Conservation (phyloP, 2,329 filamentous ascomycete genomes). For the Septoria petroselini region DNA sequence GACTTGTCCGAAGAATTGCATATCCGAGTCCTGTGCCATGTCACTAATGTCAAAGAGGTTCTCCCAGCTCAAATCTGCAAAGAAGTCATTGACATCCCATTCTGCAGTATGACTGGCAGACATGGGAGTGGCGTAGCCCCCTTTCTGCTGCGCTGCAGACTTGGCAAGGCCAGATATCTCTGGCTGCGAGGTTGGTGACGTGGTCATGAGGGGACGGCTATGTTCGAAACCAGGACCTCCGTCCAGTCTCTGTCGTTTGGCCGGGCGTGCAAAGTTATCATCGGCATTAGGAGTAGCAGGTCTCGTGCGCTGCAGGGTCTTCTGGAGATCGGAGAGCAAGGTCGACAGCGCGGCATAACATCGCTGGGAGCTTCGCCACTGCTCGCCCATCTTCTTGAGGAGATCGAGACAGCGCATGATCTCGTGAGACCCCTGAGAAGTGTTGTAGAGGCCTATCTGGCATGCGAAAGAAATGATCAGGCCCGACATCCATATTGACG, state of each 20-base stretch:
- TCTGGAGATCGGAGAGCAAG: slow-evolving; percentile 24
- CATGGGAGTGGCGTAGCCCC: slow-evolving; percentile 14
- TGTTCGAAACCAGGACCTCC: slow-evolving; percentile 12
- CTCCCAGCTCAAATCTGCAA: slow-evolving; percentile 26
- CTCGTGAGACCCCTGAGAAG: slow-evolving; percentile 27
- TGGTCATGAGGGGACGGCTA: slow-evolving; percentile 7
- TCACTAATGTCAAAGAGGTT: slow-evolving; percentile 27
- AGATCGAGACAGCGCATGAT: slow-evolving; percentile 26
- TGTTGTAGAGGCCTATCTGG: slow-evolving; percentile 34
- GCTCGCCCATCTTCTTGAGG: slow-evolving; percentile 23
- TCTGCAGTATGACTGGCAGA: slow-evolving; percentile 5
- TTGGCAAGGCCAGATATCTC: slow-evolving; percentile 3
- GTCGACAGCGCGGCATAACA: slow-evolving; percentile 26
- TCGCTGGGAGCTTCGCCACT: slow-evolving; percentile 24
- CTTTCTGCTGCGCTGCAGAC: slow-evolving; percentile 10
- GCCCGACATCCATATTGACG: slow-evolving; percentile 41
- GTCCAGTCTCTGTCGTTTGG: slow-evolving; percentile 16
- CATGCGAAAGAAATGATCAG: slow-evolving; percentile 40
- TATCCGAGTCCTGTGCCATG: slow-evolving; percentile 19
- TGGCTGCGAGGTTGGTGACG: slow-evolving; percentile 13
- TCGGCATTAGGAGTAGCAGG: slow-evolving; percentile 11
- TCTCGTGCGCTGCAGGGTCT: slow-evolving; percentile 8
- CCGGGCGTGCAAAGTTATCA: slow-evolving; percentile 17
- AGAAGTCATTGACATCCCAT: slow-evolving; percentile 28
- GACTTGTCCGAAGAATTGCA: slow-evolving; percentile 18